These are phyloP conservation scores for Coix lacrymajobi DNA, from an alignment of 176 grass and related monocot species.

Conservation along the genomic window DNA sequence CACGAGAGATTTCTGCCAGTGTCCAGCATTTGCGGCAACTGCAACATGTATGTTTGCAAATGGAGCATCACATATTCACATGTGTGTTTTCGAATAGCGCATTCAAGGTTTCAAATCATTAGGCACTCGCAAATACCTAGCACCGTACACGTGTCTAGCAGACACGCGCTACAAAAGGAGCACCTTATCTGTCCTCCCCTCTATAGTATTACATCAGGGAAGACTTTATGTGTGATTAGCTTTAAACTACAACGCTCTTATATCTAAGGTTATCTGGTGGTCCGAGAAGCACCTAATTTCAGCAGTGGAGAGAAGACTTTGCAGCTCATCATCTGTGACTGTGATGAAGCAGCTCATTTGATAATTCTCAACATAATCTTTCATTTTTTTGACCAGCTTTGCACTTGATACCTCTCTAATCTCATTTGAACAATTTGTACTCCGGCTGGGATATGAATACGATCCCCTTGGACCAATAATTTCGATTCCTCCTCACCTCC, in stretches of 20 bases:
- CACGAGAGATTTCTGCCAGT: no score
- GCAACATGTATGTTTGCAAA: background rate
- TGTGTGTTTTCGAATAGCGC: background rate
- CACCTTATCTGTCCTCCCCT: background rate
- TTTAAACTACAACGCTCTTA: background rate
- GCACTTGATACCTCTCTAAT: background rate
- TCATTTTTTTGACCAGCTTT: slow-evolving; percentile 24
- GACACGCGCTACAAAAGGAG: background rate
- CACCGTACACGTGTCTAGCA: background rate
- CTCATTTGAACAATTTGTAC: background rate
- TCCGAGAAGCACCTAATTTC: slow-evolving; percentile 16
- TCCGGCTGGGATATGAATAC: background rate
- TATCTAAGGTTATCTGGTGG: background rate
- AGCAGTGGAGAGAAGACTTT: slow-evolving; percentile 3
- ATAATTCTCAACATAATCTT: background rate
- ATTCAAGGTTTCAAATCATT: background rate
- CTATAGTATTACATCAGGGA: background rate
- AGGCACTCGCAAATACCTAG: background rate
- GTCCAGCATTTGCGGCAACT: background rate
- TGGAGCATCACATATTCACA: background rate
- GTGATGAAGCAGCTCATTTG: background rate
- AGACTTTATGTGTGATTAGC: background rate
- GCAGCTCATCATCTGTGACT: slow-evolving; percentile 8
- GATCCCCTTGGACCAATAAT: slow-evolving; percentile 18
- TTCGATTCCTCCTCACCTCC: slow-evolving; percentile 30